Evolutionary conservation across 2,329 filamentous ascomycete species (phyloP), one percentile per base, ranked within the genome.

Genomic region (Dothiorella sarmentorum): DNA sequence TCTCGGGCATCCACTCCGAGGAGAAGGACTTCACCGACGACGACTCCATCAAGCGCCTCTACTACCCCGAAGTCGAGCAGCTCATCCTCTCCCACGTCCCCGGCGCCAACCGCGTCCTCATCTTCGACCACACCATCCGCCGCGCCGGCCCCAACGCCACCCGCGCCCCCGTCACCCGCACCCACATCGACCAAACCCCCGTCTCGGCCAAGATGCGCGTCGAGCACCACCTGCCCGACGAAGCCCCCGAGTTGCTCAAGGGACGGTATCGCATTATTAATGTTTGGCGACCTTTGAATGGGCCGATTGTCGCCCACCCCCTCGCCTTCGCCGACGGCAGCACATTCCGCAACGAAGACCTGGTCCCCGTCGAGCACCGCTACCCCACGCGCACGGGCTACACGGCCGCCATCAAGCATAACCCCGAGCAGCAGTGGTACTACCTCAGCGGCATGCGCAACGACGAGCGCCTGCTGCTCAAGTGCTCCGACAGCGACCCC

Each of bases 81-180:
- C 76, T 96, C 24, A 77, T 97, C 0, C 76, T 91, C 2, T 75
- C 83, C 31, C 73, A 84, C 59, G 78, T 95, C 15, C 85, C 87
- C 0, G 89, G 87, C 56, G 81, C 83, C 24, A 80, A 82, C 59
- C 80, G 81, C 4, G 78, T 96, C 27, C 77, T 90, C 64, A 76
- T 96, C 69, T 96, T 96, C 75, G 91, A 96, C 78, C 89, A 96
- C 76, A 96, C 91, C 7, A 84, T 96, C 71, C 87, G 91, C n/a
- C 83, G 88, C 40, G 78, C 83, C 10, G 13, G 22, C n/a, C 81
- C 85, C 0, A 73, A 77, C 56, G 82, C 88, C 0, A 71, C 73
- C n/a, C 83, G 91, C 47, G 78, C 76, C 1, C 90, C 91, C 2
- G 90, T 95, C 0, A 83, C 79, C 11, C 74, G 82, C 38, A 89